phyloP scores from a whole-genome alignment of 495 filamentous ascomycete genomes.

The Polyplosphaeria fusca region DNA sequence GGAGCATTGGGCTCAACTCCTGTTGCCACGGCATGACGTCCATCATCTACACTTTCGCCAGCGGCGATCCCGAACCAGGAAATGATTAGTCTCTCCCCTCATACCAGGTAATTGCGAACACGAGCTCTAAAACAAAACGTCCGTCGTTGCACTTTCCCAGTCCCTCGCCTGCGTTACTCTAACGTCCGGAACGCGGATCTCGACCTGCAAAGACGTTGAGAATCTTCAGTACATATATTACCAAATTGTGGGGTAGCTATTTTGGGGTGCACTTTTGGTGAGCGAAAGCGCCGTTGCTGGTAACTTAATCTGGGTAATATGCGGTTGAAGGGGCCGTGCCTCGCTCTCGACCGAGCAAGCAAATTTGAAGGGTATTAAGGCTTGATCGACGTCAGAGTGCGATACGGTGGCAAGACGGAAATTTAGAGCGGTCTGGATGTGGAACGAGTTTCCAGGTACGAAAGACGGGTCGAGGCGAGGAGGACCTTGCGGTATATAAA shows the following conservation, averaged over 20 bases:
- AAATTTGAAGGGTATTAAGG: conserved; percentile 7
- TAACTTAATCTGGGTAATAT: conserved; percentile 17
- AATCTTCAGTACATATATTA: no score
- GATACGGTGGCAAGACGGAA: conserved; percentile 19
- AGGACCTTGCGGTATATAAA: conserved; percentile 16
- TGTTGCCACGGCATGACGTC: no score
- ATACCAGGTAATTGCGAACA: background rate
- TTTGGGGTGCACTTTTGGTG: no score
- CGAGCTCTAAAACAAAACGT: background rate
- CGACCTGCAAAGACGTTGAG: background rate
- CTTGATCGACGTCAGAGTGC: conserved; percentile 22
- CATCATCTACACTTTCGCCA: no score
- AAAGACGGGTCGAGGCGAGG: background rate
- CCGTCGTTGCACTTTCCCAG: background rate
- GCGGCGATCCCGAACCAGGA: background rate
- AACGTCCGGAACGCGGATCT: background rate
- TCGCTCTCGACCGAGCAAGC: conserved; percentile 7
- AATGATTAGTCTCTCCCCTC: background rate
- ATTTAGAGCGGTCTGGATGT: background rate
- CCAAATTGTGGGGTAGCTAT: no score
- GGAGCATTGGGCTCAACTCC: no score
- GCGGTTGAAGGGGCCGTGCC: background rate
- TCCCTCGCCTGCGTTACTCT: background rate
- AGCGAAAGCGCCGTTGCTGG: background rate
- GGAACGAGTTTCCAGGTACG: background rate